Evolutionary conservation across 2,329 filamentous ascomycete genomes (phyloP), one percentile per base, ranked within the genome.

Genomic region (Aspergillus hortae): DNA sequence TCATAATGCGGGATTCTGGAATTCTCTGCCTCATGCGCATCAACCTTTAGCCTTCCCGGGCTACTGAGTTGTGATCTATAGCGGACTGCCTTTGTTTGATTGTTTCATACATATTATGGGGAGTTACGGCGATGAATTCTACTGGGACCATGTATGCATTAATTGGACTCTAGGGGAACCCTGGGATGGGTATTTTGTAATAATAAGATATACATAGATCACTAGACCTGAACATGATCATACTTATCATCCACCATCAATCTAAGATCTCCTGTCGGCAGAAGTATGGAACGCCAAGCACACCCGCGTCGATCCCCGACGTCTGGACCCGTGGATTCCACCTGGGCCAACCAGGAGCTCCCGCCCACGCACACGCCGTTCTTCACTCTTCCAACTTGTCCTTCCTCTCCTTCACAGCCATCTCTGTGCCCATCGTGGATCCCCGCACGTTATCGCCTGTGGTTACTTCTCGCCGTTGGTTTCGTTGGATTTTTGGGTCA

Each of bases 301-400:
- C 14, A n/a, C 14, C 14, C 35, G 14, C 17, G 40, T 42, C 40
- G 40, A 42, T 42, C 40, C 40, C 40, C 14, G 14, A n/a, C 6
- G 38, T n/a, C 35, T 38, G 35, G 35, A 38, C 35, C 35, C 14
- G 35, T 30, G 21, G 23, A 27, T n/a, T 30, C 21, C 42, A 36
- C n/a, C 12, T 46, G n/a, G 36, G 36, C 59, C 59, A 61, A 61
- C 56, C 59, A 60, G 32, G 49, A 40, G 41, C 48, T 23, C 46
- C 44, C 41, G 49, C 52, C 49, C 53, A 48, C 52, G 59, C 59
- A 61, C 59, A 60, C 54, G 42, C 44, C 47, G 47, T 57, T 48
- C 56, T 44, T 59, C 58, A 54, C 52, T 42, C 49, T 57, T 59
- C 53, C 56, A 52, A 60, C 56, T 57, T 57, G 57, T 45, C 44